Base-by-base conservation (phyloP, 2,329 filamentous ascomycete genomes). In the Neofusicoccum sp. region DNA sequence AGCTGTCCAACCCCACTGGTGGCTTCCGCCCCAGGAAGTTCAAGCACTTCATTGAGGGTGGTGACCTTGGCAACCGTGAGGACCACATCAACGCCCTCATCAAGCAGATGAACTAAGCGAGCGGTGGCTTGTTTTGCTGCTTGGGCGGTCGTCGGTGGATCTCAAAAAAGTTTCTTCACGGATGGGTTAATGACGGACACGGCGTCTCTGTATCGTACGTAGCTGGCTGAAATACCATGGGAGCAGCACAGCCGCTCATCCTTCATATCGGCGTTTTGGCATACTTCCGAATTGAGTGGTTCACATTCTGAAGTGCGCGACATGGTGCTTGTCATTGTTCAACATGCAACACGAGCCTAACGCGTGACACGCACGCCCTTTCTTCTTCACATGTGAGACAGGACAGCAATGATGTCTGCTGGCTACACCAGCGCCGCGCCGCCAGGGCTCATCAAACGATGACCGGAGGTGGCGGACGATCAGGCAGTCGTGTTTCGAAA, bases 1-100 rank as follows among this genome's bases (percentile, higher is more conserved):
- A 99, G 91, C 91, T 99, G 73, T 93, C 88, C 88, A 97, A 96
- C 89, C 95, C 95, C 78, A 98, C 84, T 74, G 95, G 95, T 80
- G 94, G 95, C 70, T 99, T 98, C 92, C 90, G 90, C 74, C 83
- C 90, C 75, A 87, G 95, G 84, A 99, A 98, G 87, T 98, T 98
- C 89, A 95, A 93, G 87, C 93, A 98, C 86, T 98, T 92, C 85
- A 91, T 98, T 69, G 91, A 97, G 87, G 95, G 94, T 83, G 95
- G 95, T 89, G 95, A 99, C 83, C 85, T 96, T 74, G 95, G 95
- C 80, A 98, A 99, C 89, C 91, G 95, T 72, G 95, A 99, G 87
- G 93, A 98, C 76, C 89, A 93, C 85, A 97, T 98, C 88, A 98
- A 98, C 83, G 85, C 83, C 76, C 88, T 98, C 78, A 90, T 99